These are phyloP conservation scores for Daldinia eschscholtzii DNA, from an alignment of 2,329 filamentous ascomycete genomes.

Conservation along the genomic window DNA sequence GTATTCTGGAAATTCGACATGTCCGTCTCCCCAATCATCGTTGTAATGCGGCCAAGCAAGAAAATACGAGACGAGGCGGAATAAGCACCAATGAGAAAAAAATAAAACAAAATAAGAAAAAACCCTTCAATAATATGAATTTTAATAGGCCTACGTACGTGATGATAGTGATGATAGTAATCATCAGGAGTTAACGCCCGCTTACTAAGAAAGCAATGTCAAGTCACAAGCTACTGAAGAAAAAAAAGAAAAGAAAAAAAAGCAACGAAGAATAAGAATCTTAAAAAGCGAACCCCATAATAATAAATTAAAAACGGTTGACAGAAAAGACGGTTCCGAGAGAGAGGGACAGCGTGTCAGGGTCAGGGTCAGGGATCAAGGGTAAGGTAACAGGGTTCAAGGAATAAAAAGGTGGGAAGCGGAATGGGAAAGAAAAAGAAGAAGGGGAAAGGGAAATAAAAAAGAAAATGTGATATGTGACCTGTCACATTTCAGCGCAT, in stretches of 20 bases:
- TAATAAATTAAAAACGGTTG: constrained; percentile 15
- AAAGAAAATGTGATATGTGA: constrained; percentile 37
- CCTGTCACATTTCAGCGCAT: constrained; percentile 31
- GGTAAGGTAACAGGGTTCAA: constrained; percentile 4
- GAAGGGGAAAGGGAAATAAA: constrained; percentile 2
- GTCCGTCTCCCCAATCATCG: neutral
- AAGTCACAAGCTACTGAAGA: constrained; percentile 14
- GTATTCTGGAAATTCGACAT: constrained; percentile 9
- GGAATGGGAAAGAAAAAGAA: neutral
- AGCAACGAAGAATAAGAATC: neutral
- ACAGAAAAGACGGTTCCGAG: constrained; percentile 11
- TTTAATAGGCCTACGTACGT: neutral
- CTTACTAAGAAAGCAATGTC: constrained; percentile 9
- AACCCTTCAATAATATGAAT: neutral
- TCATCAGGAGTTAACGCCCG: neutral
- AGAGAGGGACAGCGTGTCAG: constrained; percentile 14
- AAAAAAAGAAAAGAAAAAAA: neutral
- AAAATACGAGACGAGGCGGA: neutral
- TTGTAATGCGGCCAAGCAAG: neutral
- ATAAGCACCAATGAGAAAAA: neutral
- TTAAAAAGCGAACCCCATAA: constrained; percentile 4
- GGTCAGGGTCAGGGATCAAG: constrained; percentile 7
- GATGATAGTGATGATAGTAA: neutral
- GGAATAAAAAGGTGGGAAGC: neutral
- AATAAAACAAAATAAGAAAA: neutral